phyloP scores from a whole-genome alignment of 75 land plant genomes.

The Cunninghamia lanceolata region DNA sequence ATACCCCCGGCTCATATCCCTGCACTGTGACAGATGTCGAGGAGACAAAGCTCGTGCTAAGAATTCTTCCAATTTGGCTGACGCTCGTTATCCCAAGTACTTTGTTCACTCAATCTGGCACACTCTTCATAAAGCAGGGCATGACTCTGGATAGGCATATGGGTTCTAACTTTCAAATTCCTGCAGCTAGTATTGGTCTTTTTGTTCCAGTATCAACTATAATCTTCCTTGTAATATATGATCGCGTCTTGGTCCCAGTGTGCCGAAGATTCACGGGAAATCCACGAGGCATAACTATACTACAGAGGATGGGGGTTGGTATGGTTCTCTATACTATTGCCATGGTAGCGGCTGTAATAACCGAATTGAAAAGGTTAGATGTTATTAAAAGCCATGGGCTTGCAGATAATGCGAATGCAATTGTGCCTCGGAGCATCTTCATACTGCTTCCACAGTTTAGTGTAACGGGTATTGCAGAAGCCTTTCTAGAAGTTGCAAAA shows the following conservation, averaged over 20 bases:
- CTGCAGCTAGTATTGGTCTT: neutral
- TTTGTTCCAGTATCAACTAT: neutral
- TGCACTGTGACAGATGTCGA: neutral
- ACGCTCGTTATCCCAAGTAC: neutral
- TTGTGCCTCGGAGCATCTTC: no score
- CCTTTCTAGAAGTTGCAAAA: conserved; percentile 34
- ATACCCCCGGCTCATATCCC: neutral
- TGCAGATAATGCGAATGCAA: conserved; percentile 17
- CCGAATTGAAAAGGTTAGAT: conserved; percentile 30
- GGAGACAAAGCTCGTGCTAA: no score
- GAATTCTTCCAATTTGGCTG: no score
- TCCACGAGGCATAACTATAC: conserved; percentile 30
- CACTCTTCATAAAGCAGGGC: neutral
- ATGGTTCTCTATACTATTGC: conserved; percentile 19
- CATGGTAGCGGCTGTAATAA: conserved; percentile 37
- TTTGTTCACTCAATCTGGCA: neutral
- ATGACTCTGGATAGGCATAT: no score
- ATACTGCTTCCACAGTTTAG: no score
- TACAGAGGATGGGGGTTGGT: no score
- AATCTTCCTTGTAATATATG: neutral
- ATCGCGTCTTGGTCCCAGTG: conserved; percentile 4
- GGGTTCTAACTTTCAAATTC: no score
- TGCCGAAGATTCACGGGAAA: conserved; percentile 36
- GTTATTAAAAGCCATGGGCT: conserved; percentile 31
- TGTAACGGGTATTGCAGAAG: no score